Evolutionary conservation across 1,284 basidiomycete genomes (phyloP).

Genomic region (Ustilago loliicola): DNA sequence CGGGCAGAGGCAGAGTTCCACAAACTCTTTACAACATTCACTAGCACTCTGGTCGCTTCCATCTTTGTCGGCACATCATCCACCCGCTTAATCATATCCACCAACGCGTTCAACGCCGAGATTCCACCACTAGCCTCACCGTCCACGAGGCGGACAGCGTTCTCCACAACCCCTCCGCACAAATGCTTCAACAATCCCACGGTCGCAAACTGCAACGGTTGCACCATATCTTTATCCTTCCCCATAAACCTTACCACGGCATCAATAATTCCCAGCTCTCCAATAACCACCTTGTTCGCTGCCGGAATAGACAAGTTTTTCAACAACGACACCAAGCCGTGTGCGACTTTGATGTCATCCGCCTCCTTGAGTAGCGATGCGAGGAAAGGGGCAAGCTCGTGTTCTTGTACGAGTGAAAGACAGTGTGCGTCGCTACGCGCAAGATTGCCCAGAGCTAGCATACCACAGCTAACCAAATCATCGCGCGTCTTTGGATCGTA

Average conservation of each 20-base stretch:
- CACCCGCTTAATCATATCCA: slow-evolving; percentile 82
- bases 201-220: slow-evolving; percentile 84
- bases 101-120: slow-evolving; percentile 77
- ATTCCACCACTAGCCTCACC: too few relatives aligned
- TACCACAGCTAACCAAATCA: slow-evolving; percentile 85
- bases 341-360: slow-evolving; percentile 57
- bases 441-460: slow-evolving; percentile 84
- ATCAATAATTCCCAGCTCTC: slow-evolving; percentile 37
- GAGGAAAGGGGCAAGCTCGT: slow-evolving; percentile 52
- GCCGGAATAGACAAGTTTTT: slow-evolving; percentile 64
- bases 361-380: slow-evolving; percentile 45
- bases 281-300: slow-evolving; percentile 57
- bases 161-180: slow-evolving; percentile 74
- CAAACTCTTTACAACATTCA: slow-evolving; percentile 77
- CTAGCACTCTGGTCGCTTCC: slow-evolving; percentile 88
- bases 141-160: slow-evolving; percentile 77
- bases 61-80: slow-evolving; percentile 86
- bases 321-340: slow-evolving; percentile 58
- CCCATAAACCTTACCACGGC: slow-evolving; percentile 39
- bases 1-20: slow-evolving; percentile 46
- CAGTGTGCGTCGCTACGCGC: slow-evolving; percentile 73
- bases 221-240: slow-evolving; percentile 56
- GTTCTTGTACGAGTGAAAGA: slow-evolving; percentile 54
- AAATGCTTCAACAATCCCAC: slow-evolving; percentile 91
- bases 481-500: slow-evolving; percentile 73